Evolutionary conservation across 345 rosid genomes (phyloP), one percentile per base, ranked within the genome.

Genomic region (Pseudoturritis turrita): DNA sequence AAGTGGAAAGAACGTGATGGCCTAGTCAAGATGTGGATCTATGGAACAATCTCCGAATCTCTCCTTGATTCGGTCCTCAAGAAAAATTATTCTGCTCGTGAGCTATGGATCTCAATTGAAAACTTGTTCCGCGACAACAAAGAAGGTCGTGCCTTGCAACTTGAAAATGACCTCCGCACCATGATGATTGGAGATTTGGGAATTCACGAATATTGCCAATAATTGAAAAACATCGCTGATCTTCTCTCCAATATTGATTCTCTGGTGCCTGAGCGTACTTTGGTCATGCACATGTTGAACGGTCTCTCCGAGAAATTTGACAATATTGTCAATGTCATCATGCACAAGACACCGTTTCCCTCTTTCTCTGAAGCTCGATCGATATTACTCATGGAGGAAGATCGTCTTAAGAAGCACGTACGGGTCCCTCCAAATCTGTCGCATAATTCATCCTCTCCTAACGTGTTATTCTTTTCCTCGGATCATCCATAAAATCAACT

Each of bases 261-360:
- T 0, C 18, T 2, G 0, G 22, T 55, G 3, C 3, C 41, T 3
- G 56, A 51, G 0, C 56, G 18, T 0, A 10, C 0, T 0, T 6
- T 51, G 10, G 33, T 51, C 0, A 25, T 23, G 33, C 56, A 51
- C 0, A 3, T 26, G 0, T 8, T 51, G 2, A 51, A 25, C 1
- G 18, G 56, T 0, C 8, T 51, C 0, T 12, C 4, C 1, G 4
- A 25, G 0, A 53, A 25, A 1, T 53, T 28, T 28, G 12, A 53
- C 7, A 5, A 46, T 23, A 46, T 46, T 3, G 6, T 46, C 13
- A 46, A 46, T 14, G 57, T 52, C 2, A 52, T 52, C 57, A 52
- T 10, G 14, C 57, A 52, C 29, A 52, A 52, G 5, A 25, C 57
- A 10, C 57, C 57, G 1, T 52, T 52, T 14, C 57, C 52, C 0